Evolutionary conservation across 768 basidiomycete genomes (phyloP).

Genomic region (Auricularia cornea): DNA sequence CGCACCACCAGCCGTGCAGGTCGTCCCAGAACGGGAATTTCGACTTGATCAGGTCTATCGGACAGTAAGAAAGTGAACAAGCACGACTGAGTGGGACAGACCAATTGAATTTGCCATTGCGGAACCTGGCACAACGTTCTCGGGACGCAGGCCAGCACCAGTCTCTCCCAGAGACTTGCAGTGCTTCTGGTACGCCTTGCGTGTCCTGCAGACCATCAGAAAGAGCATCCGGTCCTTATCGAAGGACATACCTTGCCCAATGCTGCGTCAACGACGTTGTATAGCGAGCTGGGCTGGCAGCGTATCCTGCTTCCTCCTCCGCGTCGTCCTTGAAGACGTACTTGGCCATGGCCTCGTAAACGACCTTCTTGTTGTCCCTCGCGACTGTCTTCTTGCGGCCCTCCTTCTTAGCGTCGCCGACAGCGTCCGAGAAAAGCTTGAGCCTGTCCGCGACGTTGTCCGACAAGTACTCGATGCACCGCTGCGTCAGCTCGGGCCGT

Average conservation of each 20-base stretch:
- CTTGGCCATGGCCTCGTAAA: conserved; percentile 15
- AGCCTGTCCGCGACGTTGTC: neutral
- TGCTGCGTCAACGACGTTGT: conserved; percentile 14
- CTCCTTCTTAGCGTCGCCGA: conserved; percentile 17
- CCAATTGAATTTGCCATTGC: too few species aligned
- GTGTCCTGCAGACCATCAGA: too few species aligned
- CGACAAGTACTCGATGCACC: neutral
- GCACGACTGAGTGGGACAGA: too few species aligned
- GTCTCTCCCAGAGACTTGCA: too few species aligned
- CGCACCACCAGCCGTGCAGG: conserved; percentile 21
- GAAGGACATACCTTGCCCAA: neutral
- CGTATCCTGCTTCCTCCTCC: conserved; percentile 4
- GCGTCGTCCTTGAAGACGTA: conserved; percentile 17
- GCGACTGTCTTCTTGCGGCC: conserved; percentile 11
- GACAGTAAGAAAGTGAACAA: too few species aligned
- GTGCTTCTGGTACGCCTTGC: too few species aligned
- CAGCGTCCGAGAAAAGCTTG: conserved; percentile 22
- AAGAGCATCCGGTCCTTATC: too few species aligned
- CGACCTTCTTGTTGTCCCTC: conserved; percentile 13
- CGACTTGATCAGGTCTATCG: neutral
- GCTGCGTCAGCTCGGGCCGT: too few species aligned
- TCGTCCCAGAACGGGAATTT: conserved; percentile 21
- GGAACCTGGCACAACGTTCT: too few species aligned
- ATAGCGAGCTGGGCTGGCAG: conserved; percentile 11
- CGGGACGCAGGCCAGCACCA: too few species aligned